Base-by-base conservation (phyloP, 371 early-diverging fungal genomes). In the Mucor lusitanicus region DNA sequence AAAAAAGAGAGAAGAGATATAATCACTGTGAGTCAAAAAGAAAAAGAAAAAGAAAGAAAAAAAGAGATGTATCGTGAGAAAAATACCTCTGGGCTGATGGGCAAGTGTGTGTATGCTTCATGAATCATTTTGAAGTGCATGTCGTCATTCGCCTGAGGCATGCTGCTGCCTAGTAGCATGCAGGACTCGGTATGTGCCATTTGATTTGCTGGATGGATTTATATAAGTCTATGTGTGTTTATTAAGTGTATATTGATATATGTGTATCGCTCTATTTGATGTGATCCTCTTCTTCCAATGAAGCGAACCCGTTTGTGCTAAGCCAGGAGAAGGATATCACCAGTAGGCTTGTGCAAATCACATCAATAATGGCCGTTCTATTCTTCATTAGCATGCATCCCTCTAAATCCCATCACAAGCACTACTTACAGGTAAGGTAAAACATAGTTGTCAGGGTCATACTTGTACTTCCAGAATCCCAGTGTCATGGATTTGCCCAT, bases 361-460 rank as follows among this genome's bases (percentile, higher is more conserved):
- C 88, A 70, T 88, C 88, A 40, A 88, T 85, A 15, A 85, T 69
- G 11, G 88, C 87, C 32, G 88, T 88, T 48, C 85, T 87, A 77
- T 21, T 12, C 28, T 13, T 19, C 55, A 27, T 28, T 28, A 59
- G 44, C 27, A 54, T 48, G 17, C 1, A 68, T 44, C 50, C 80
- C 70, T 53, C 76, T 81, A 0, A 76, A 77, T 53, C 27, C 27
- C 40, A 4, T 33, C 44, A 6, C 9, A 21, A 44, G 21, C 11
- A 12, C 28, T 17, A 74, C 82, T 82, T 85, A 85, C 84, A 95
- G 69, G 37, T 90, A 86, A 19, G 95, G 94, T 65, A 94, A 77
- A n/a, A 91, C 90, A 70, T 91, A 93, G 71, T 93, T 91, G 61
- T 95, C 94, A 11, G 94, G 94, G 63, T 95, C 94, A 59, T 91